Evolutionary conservation across 192 early-diverging fungal species (phyloP).

Genomic region (Jimgerdemannia flammicorona): DNA sequence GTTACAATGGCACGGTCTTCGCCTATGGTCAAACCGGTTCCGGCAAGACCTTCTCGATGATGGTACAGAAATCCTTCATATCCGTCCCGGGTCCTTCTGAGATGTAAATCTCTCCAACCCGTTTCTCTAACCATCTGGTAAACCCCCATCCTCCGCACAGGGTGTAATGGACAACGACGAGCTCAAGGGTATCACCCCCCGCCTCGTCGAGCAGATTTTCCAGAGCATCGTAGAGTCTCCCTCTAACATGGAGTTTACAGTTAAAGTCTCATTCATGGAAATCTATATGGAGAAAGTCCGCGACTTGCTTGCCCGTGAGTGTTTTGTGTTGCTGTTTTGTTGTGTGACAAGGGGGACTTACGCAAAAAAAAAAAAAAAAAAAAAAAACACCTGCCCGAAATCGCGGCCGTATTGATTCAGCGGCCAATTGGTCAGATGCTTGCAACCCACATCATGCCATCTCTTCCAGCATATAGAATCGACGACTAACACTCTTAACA

Average conservation of each 20-base stretch:
- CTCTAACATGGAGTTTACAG: slow-evolving; percentile 93
- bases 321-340: neutral
- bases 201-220: slow-evolving; percentile 95
- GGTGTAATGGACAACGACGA: slow-evolving; percentile 91
- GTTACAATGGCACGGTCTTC: slow-evolving; percentile 99
- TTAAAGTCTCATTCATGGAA: slow-evolving; percentile 99
- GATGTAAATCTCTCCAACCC: no score
- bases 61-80: slow-evolving; percentile 40
- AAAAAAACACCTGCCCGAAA: no score
- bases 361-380: neutral
- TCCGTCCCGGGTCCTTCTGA: no score
- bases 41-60: slow-evolving; percentile 96
- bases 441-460: no score
- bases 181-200: slow-evolving; percentile 94
- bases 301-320: slow-evolving; percentile 87
- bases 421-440: no score
- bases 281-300: slow-evolving; percentile 99
- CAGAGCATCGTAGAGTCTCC: slow-evolving; percentile 88
- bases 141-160: slow-evolving; percentile 24
- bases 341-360: neutral
- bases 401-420: no score
- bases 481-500: neutral
- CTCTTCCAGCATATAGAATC: neutral
- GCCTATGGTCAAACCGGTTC: slow-evolving; percentile 99
- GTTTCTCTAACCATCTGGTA: no score